A percentile compares a stretch with the other conserved stretches of the same genome.
These are phyloP conservation scores for Backusella circina DNA, from an alignment of 192 early-diverging fungal genomes.

Conservation along the genomic window DNA sequence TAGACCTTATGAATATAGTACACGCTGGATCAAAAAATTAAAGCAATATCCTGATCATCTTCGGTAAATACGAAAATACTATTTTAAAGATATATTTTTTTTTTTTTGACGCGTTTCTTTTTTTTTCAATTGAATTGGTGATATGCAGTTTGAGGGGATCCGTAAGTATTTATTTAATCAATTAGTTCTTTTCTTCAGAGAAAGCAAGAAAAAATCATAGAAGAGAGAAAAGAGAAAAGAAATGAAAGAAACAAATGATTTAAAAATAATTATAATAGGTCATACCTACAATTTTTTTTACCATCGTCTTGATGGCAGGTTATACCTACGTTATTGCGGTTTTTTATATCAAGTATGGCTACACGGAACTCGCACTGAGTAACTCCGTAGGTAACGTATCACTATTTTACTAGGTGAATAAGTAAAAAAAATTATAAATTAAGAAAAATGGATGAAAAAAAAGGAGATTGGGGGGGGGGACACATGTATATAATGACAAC, in stretches of 20 bases:
- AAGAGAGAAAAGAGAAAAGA: neutral
- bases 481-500: neutral
- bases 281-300: conserved; percentile 12
- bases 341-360: conserved; percentile 14
- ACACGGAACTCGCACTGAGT: conserved; percentile 15
- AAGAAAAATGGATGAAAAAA: neutral
- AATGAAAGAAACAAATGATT: neutral
- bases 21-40: conserved; percentile 4
- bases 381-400: conserved; percentile 21
- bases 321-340: conserved; percentile 16
- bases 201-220: neutral
- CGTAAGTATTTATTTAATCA: neutral
- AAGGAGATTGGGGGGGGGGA: neutral
- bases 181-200: neutral
- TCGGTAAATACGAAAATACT: conserved; percentile 13
- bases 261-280: conserved; percentile 8
- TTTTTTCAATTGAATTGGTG: neutral
- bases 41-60: conserved; percentile 18
- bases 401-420: neutral
- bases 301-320: conserved; percentile 2
- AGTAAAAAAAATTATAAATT: neutral
- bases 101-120: neutral
- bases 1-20: neutral
- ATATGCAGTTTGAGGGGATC: conserved; percentile 10
- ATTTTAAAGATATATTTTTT: neutral